Conservation (phyloP, 768 basidiomycete genomes). For the Trichaptum fuscoviolaceum region DNA sequence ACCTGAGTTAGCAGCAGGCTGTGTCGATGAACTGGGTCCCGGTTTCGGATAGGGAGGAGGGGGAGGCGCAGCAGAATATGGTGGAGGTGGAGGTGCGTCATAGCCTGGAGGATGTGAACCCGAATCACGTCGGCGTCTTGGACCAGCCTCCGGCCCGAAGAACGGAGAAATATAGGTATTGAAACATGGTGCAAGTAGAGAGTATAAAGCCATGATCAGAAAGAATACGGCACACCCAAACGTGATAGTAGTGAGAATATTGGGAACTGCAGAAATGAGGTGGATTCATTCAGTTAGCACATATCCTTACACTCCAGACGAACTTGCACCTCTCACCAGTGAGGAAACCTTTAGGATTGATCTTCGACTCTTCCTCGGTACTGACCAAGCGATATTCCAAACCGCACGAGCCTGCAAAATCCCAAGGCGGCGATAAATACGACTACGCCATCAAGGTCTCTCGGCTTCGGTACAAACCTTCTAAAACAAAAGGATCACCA, state of each 20-base stretch:
- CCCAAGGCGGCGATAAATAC: neutral
- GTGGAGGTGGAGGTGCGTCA: constrained; percentile 20
- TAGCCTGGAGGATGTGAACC: constrained; percentile 31
- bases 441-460: constrained; percentile 6
- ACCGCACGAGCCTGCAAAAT: constrained; percentile 69
- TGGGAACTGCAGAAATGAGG: constrained; percentile 16
- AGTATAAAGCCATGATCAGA: constrained; percentile 51
- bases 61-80: constrained; percentile 30
- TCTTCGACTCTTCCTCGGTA: constrained; percentile 27
- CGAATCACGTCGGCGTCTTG: constrained; percentile 17
- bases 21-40: constrained; percentile 17
- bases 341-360: constrained; percentile 11
- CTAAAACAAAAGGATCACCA: constrained; percentile 80
- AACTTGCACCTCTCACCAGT: constrained; percentile 15
- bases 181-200: constrained; percentile 51
- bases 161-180: constrained; percentile 20
- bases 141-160: constrained; percentile 23
- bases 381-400: constrained; percentile 79
- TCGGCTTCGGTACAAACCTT: constrained; percentile 44
- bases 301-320: neutral
- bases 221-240: constrained; percentile 20
- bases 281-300: neutral
- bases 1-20: constrained; percentile 22
- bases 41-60: constrained; percentile 54
- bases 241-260: constrained; percentile 26